Evolutionary conservation across 2,329 filamentous ascomycete genomes (phyloP), one percentile per base, ranked within the genome.

Genomic region (Xylariaceae sp.): DNA sequence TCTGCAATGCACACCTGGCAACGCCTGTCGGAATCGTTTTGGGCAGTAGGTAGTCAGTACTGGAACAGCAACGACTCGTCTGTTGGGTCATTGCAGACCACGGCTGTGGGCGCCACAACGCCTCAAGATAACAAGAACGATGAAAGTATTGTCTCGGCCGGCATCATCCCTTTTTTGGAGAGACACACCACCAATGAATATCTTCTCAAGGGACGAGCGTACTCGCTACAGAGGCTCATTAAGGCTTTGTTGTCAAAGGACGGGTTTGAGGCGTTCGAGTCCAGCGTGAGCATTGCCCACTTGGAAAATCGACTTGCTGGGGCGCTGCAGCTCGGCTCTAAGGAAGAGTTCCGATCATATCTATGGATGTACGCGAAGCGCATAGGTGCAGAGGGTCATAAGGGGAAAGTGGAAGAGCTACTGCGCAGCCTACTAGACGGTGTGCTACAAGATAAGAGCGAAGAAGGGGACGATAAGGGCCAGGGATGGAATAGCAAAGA

Each of bases 361-460:
- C 76, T 99, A n/a, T 87, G 91, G 66, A 97, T 97, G 91, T 99
- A 99, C 67, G 92, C 91, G 3, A 97, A 96, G 74, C 85, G 94
- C 0, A 81, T 99, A 4, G 94, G 94, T 1, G 90, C 91, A 0
- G 95, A 99, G 70, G 91, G 91, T 0, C 75, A 92, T 50, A 84
- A 87, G 62, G 80, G 83, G 54, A 99, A 99, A 73, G 91, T 96
- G 2, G 92, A 97, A 69, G 95, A 99, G 74, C 76, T 99, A 7
- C 76, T 97, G 31, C 87, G 89, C 62, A 87, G 84, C 45, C 75
- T 99, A 42, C 77, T 95, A 47, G 91, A 91, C 6, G 87, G 88
- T 49, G 81, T 79, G 63, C 78, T 79, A 67, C 79, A 79, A 57
- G 85, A 88, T 2, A 81, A 81, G 29, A 27, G 12, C 41, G 69